Base-by-base conservation (phyloP, 2,329 filamentous ascomycete species). In the Arthrinium phaeospermum region DNA sequence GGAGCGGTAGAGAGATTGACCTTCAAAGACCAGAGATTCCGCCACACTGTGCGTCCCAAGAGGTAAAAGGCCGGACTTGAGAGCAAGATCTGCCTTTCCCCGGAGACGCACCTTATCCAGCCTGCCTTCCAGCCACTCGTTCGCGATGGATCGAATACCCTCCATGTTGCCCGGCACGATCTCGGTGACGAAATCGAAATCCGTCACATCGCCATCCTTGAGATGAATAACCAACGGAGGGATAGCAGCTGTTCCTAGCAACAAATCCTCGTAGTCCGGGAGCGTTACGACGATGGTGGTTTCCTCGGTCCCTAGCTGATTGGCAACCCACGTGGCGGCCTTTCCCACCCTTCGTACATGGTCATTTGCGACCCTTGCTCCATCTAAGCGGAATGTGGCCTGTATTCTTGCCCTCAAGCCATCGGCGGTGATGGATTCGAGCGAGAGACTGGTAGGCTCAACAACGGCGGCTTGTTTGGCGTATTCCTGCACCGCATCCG, bases 81-180 rank as follows among this genome's bases (percentile, higher is more conserved):
- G 83, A 45, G 88, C 87, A 49, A 98, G 86, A 51, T 91, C 85
- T 37, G 94, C 92, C 78, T 92, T 92, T 61, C 93, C 96, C 71
- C 91, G 87, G 19, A 98, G 85, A 73, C 89, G 90, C 72, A 99
- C 83, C 72, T 88, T 86, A 14, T 91, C 88, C 72, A 98, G 85
- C 71, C 90, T 91, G 51, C 95, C 95, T 71, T 93, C 91, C 73
- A 99, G 84, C 91, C 94, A 98, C 81, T 98, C 93, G 80, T 96
- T 94, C 67, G 94, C 94, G 74, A 98, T 89, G 73, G 88, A 89
- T 73, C 94, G 91, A 76, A 98, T 91, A 7, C 91, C 92, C 71
- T 95, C 91, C 19, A 94, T 85, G 77, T 95, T 90, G 44, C 95
- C 95, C 37, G 94, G 92, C 49, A 88, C 85, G 51, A 98, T 83